Evolutionary conservation across 176 grass and related monocot species (phyloP).

Genomic region (Phoenix dactylifera): DNA sequence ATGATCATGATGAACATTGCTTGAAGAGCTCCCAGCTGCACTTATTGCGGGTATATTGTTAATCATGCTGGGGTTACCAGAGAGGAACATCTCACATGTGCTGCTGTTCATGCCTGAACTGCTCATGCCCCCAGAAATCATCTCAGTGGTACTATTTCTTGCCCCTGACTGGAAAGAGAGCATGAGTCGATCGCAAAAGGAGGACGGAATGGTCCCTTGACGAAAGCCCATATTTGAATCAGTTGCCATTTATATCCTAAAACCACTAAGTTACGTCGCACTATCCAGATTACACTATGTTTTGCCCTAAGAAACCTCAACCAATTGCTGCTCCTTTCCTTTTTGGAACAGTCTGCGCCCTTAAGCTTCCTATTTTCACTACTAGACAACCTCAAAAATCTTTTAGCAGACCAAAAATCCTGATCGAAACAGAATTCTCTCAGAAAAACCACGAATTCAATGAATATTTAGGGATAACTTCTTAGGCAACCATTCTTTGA

Average conservation of each 20-base stretch:
- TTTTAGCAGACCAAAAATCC: no score
- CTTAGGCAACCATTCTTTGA: no score
- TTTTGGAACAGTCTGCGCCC: no score
- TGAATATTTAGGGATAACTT: no score
- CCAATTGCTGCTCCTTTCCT: background rate
- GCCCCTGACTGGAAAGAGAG: constrained; percentile 72
- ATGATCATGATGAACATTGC: constrained; percentile 28
- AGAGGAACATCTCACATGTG: constrained; percentile 34
- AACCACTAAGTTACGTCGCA: background rate
- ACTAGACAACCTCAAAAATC: no score
- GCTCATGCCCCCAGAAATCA: constrained; percentile 28
- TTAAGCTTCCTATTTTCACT: no score
- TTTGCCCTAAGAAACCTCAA: background rate
- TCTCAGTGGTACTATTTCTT: background rate
- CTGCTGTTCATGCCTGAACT: constrained; percentile 28
- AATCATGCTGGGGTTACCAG: constrained; percentile 16
- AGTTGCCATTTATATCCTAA: constrained; percentile 39
- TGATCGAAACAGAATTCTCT: no score
- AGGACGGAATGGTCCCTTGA: constrained; percentile 45
- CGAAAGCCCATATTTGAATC: constrained; percentile 87
- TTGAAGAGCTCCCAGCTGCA: constrained; percentile 45
- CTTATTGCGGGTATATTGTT: constrained; percentile 30
- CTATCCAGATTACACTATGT: constrained; percentile 8
- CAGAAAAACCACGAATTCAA: no score
- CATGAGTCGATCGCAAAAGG: constrained; percentile 64